Conservation (phyloP, 2,329 filamentous ascomycete species). For the Podosphaera fusca region DNA sequence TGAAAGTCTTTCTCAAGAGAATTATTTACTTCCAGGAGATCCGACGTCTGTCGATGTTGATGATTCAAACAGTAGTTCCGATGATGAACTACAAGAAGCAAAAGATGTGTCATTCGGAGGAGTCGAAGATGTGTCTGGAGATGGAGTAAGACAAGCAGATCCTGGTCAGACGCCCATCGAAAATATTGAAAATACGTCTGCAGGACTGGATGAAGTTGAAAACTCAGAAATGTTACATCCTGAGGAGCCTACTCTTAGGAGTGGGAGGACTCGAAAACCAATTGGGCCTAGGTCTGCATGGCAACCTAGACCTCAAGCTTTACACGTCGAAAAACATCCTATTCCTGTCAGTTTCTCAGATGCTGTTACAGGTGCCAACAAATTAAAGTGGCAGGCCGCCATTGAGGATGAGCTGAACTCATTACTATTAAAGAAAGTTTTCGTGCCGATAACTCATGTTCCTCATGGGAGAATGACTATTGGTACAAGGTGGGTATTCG, state of each 20-base stretch:
- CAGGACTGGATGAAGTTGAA: neutral
- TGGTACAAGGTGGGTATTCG: too few species aligned
- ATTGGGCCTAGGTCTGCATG: neutral
- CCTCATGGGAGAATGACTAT: too few species aligned
- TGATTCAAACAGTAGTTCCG: too few species aligned
- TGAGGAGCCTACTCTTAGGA: neutral
- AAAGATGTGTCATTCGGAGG: too few species aligned
- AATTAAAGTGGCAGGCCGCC: neutral
- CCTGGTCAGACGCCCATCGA: neutral
- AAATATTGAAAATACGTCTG: neutral
- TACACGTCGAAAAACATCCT: neutral
- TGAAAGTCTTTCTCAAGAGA: neutral
- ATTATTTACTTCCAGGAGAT: neutral
- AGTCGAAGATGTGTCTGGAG: neutral
- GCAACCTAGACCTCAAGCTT: neutral
- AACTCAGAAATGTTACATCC: neutral
- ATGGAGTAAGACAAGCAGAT: neutral
- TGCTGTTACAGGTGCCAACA: neutral
- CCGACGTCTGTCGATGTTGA: too few species aligned
- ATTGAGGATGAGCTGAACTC: too few species aligned
- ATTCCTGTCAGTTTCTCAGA: neutral
- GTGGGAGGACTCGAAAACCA: too few species aligned
- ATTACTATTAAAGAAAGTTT: too few species aligned
- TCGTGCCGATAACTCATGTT: too few species aligned
- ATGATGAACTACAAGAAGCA: too few species aligned